Percentiles rank a stretch among this genome's conserved stretches.
Evolutionary conservation across 2,329 filamentous ascomycete species (phyloP).

Genomic region (Phyllosticta paracitricarpa): DNA sequence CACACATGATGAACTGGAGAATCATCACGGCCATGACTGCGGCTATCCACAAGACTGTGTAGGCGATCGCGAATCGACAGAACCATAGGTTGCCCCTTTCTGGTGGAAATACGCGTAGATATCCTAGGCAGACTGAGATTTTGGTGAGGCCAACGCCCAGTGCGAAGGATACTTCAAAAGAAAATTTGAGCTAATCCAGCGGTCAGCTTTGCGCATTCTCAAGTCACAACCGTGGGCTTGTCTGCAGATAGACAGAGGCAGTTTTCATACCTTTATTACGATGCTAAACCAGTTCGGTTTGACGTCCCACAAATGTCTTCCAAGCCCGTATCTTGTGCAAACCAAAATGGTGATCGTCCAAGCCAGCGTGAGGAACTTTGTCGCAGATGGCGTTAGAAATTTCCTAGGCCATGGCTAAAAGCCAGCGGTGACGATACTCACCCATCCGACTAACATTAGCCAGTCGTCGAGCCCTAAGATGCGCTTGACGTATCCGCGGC

Average conservation of each 20-base stretch:
- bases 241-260: neutral
- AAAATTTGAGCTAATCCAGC: neutral
- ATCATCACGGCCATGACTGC: slow-evolving; percentile 16
- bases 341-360: slow-evolving; percentile 19
- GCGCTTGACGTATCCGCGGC: slow-evolving; percentile 18
- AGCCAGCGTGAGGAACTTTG: neutral
- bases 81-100: slow-evolving; percentile 20
- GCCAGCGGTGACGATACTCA: slow-evolving; percentile 7
- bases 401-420: neutral
- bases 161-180: slow-evolving; percentile 14
- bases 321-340: slow-evolving; percentile 18
- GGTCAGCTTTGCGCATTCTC: neutral
- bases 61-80: slow-evolving; percentile 11
- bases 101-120: slow-evolving; percentile 20
- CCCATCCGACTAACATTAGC: slow-evolving; percentile 18
- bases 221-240: neutral
- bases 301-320: slow-evolving; percentile 19
- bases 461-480: slow-evolving; percentile 20
- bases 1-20: slow-evolving; percentile 20
- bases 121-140: slow-evolving; percentile 20
- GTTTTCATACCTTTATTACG: slow-evolving; percentile 13
- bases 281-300: neutral
- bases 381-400: neutral
- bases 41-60: slow-evolving; percentile 13
- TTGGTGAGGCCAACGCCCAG: slow-evolving; percentile 19